A percentile compares a stretch with the other conserved stretches of the same genome.
Evolutionary conservation across 2,329 filamentous ascomycete species (phyloP).

Genomic region (Pyrenochaeta sp.): DNA sequence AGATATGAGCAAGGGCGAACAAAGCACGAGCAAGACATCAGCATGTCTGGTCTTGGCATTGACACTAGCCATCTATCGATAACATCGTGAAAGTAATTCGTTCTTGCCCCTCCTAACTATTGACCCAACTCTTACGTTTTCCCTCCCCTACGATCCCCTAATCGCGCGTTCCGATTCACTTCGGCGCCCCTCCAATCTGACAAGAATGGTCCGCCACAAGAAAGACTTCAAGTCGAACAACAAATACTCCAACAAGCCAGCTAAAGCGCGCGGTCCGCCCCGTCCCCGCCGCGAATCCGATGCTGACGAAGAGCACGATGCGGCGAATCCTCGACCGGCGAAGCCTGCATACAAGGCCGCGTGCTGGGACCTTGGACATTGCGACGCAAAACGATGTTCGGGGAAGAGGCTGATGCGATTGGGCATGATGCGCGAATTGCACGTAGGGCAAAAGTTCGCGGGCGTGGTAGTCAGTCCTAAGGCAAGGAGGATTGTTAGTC

Average conservation of each 20-base stretch:
- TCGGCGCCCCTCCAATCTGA: background rate
- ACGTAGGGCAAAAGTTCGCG: conserved; percentile 88
- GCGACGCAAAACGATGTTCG: conserved; percentile 95
- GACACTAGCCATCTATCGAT: conserved; percentile 24
- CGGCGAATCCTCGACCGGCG: conserved; percentile 41
- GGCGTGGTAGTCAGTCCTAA: conserved; percentile 97
- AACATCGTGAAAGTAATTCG: conserved; percentile 23
- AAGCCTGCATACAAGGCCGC: conserved; percentile 83
- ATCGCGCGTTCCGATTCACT: background rate
- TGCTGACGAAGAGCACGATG: conserved; percentile 29
- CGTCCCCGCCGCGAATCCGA: conserved; percentile 45
- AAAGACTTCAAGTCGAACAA: conserved; percentile 83
- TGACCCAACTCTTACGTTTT: conserved; percentile 7
- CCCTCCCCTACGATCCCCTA: conserved; percentile 3
- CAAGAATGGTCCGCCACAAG: conserved; percentile 89
- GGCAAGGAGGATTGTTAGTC: conserved; percentile 83
- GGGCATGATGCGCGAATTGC: conserved; percentile 90
- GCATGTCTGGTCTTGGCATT: conserved; percentile 1
- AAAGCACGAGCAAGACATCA: conserved; percentile 19
- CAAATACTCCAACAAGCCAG: conserved; percentile 67
- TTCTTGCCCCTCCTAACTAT: conserved; percentile 28
- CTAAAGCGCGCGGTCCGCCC: conserved; percentile 65
- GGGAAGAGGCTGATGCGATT: conserved; percentile 93
- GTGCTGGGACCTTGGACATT: conserved; percentile 98
- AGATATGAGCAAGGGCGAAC: background rate